These are phyloP conservation scores for Thalassiosira profunda DNA, from an alignment of 108 stramenopile species.

Conservation along the genomic window DNA sequence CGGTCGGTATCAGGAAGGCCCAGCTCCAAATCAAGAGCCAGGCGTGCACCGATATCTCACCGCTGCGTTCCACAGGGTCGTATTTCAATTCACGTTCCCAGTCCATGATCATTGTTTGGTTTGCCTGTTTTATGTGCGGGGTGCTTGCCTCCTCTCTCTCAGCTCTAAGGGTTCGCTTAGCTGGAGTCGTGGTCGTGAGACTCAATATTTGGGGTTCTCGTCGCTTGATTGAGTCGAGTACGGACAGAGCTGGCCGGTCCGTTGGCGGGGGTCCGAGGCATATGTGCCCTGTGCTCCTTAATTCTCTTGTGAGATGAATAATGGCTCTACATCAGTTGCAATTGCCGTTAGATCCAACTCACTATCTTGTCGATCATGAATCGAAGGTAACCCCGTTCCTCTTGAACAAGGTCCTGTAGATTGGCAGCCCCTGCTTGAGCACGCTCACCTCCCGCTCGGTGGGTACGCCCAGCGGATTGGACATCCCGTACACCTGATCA, in stretches of 20 bases:
- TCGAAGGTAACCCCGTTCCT: conserved; percentile 42
- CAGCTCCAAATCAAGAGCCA: conserved; percentile 8
- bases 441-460: conserved; percentile 93
- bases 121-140: background rate
- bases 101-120: background rate
- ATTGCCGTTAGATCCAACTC: background rate
- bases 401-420: conserved; percentile 72
- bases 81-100: background rate
- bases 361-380: background rate
- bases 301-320: too few species aligned
- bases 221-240: too few species aligned
- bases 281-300: too few species aligned
- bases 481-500: conserved; percentile 63
- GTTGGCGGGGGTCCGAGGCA: too few species aligned
- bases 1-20: conserved; percentile 9
- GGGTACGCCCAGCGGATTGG: conserved; percentile 78
- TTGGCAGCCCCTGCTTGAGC: conserved; percentile 68
- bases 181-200: too few species aligned
- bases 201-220: too few species aligned
- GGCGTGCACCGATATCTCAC: conserved; percentile 1
- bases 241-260: too few species aligned
- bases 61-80: conserved; percentile 1
- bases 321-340: too few species aligned
- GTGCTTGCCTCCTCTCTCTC: too few species aligned
- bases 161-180: too few species aligned